Evolutionary conservation across 345 rosid species (phyloP).

Genomic region (Gossypium ekmanianum): DNA sequence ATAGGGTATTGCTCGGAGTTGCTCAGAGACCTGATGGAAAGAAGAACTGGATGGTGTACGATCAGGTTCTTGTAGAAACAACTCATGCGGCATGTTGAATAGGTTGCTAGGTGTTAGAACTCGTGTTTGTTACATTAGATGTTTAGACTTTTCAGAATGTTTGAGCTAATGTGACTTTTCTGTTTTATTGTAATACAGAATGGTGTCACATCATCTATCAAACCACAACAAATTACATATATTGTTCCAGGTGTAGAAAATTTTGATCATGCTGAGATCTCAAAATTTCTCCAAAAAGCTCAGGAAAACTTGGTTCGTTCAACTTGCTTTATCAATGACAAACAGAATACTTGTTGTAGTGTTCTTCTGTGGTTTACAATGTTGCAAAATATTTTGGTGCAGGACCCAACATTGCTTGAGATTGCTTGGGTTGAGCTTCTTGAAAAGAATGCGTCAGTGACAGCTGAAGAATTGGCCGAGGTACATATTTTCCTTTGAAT

Average conservation of each 20-base stretch:
- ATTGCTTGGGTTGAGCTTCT: slow-evolving; percentile 95
- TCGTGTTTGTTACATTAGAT: slow-evolving; percentile 6
- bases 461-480: slow-evolving; percentile 88
- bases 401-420: slow-evolving; percentile 86
- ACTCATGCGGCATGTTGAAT: slow-evolving; percentile 43
- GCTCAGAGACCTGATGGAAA: slow-evolving; percentile 88
- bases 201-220: slow-evolving; percentile 68
- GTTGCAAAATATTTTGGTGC: slow-evolving; percentile 21
- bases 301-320: slow-evolving; percentile 70
- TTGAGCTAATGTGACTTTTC: slow-evolving; percentile 4
- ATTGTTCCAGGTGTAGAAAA: slow-evolving; percentile 67
- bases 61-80: slow-evolving; percentile 73
- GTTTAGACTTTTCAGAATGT: slow-evolving; percentile 11
- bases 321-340: slow-evolving; percentile 19
- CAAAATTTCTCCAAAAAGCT: slow-evolving; percentile 60
- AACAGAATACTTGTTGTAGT: neutral
- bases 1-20: slow-evolving; percentile 70
- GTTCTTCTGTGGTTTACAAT: slow-evolving; percentile 11
- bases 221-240: slow-evolving; percentile 84
- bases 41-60: slow-evolving; percentile 97
- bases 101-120: slow-evolving; percentile 51
- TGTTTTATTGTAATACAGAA: slow-evolving; percentile 44
- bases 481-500: slow-evolving; percentile 33
- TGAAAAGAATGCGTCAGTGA: slow-evolving; percentile 76
- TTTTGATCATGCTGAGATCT: slow-evolving; percentile 58